A percentile compares a stretch with the other conserved stretches of the same genome.
These are phyloP conservation scores for Colletotrichum tanaceti DNA, from an alignment of 2,329 filamentous ascomycete species.

Conservation along the genomic window DNA sequence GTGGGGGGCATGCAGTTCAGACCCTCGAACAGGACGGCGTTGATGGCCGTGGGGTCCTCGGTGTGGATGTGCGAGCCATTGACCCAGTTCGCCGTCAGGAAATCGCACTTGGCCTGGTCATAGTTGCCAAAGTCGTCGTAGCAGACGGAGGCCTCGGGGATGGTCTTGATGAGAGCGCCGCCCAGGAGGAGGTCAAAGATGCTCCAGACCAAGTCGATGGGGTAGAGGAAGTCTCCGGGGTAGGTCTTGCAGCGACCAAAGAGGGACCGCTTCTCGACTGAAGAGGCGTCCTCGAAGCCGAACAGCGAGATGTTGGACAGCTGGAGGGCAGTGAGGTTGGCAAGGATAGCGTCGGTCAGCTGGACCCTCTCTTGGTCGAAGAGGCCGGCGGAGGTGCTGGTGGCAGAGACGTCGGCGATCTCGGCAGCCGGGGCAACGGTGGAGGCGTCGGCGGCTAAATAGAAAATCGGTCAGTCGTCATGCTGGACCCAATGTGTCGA, in stretches of 20 bases:
- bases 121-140: constrained; percentile 49
- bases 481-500: background rate
- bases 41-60: constrained; percentile 46
- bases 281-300: constrained; percentile 45
- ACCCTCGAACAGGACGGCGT: constrained; percentile 46
- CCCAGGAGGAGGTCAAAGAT: constrained; percentile 52
- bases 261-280: constrained; percentile 40
- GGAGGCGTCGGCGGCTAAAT: constrained; percentile 42
- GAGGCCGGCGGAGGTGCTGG: constrained; percentile 22
- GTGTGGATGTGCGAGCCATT: constrained; percentile 45
- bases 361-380: constrained; percentile 45
- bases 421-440: constrained; percentile 43
- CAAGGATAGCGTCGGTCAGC: constrained; percentile 50
- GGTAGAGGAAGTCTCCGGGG: constrained; percentile 50
- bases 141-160: constrained; percentile 49
- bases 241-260: constrained; percentile 50
- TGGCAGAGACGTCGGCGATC: constrained; percentile 22
- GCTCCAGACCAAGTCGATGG: constrained; percentile 46
- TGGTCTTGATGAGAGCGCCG: constrained; percentile 47
- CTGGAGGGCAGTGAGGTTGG: constrained; percentile 47
- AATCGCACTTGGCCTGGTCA: constrained; percentile 47
- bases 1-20: constrained; percentile 45
- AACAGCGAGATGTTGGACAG: constrained; percentile 50
- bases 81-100: constrained; percentile 47
- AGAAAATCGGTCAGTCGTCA: constrained; percentile 12